Conservation (phyloP, 2,329 filamentous ascomycete genomes). For the Fonsecaea multimorphosa region DNA sequence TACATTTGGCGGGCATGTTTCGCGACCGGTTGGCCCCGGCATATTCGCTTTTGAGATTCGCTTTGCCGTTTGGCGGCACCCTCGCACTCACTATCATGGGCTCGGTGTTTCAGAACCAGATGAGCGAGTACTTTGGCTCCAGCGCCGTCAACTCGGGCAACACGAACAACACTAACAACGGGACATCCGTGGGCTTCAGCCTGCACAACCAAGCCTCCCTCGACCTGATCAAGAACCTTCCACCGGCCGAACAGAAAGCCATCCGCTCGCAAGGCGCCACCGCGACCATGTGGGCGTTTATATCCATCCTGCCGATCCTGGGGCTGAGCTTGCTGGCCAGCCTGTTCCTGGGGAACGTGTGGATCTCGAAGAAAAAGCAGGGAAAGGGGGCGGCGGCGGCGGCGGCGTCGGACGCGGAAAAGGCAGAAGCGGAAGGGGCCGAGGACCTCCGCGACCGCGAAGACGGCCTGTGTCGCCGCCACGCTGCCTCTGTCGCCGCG, state of each 20-base stretch:
- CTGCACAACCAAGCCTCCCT: slow-evolving; percentile 48
- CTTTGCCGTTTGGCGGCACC: slow-evolving; percentile 68
- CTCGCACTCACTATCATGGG: slow-evolving; percentile 71
- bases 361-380: slow-evolving; percentile 50
- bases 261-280: slow-evolving; percentile 56
- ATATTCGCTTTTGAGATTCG: slow-evolving; percentile 65
- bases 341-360: slow-evolving; percentile 59
- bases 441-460: background rate
- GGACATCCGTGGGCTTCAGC: slow-evolving; percentile 32
- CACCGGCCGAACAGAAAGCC: slow-evolving; percentile 44
- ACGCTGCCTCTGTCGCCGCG: slow-evolving; percentile 15
- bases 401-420: slow-evolving; percentile 3
- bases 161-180: slow-evolving; percentile 35
- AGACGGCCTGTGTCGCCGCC: slow-evolving; percentile 26
- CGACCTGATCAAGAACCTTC: slow-evolving; percentile 46
- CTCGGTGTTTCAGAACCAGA: slow-evolving; percentile 69
- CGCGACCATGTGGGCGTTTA: slow-evolving; percentile 70
- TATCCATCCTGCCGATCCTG: slow-evolving; percentile 67
- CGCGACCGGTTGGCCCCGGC: slow-evolving; percentile 63
- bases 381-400: background rate
- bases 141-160: slow-evolving; percentile 41
- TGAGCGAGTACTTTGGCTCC: slow-evolving; percentile 41
- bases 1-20: slow-evolving; percentile 69
- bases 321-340: slow-evolving; percentile 54
- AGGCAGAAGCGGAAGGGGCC: background rate